These are phyloP conservation scores for Aleurites moluccanus DNA, from an alignment of 441 rosid genomes.

Conservation along the genomic window DNA sequence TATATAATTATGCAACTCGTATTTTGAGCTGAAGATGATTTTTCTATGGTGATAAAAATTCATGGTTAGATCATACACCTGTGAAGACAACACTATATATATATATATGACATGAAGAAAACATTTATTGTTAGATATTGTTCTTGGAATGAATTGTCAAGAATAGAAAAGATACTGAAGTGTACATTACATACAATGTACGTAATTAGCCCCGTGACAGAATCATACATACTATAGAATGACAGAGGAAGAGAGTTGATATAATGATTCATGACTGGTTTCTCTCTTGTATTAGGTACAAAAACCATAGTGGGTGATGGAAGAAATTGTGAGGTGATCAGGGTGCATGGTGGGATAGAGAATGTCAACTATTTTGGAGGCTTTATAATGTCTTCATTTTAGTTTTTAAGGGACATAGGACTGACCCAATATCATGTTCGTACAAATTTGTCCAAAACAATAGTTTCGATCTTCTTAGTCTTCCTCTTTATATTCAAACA, in stretches of 20 bases:
- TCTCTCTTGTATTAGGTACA: slow-evolving; percentile 13
- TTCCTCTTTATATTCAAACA: slow-evolving; percentile 24
- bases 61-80: too few relatives aligned
- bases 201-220: slow-evolving; percentile 1
- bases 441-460: slow-evolving; percentile 17
- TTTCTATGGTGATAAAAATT: too few relatives aligned
- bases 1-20: too few relatives aligned
- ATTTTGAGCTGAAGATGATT: too few relatives aligned
- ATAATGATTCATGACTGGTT: slow-evolving; percentile 5
- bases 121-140: background rate
- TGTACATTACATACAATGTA: background rate
- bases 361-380: slow-evolving; percentile 36
- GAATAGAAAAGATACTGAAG: slow-evolving; percentile 5
- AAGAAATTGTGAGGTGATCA: background rate
- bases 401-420: slow-evolving; percentile 20
- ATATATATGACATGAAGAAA: background rate
- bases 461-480: background rate
- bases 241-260: background rate
- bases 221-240: too few relatives aligned
- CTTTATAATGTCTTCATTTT: slow-evolving; percentile 28
- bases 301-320: background rate
- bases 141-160: slow-evolving; percentile 3
- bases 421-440: slow-evolving; percentile 25
- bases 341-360: slow-evolving; percentile 22
- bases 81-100: too few relatives aligned